A percentile compares a stretch with the other conserved stretches of the same genome.
phyloP scores from a whole-genome alignment of 768 basidiomycete genomes.

The Chlorophyllum brunneum region DNA sequence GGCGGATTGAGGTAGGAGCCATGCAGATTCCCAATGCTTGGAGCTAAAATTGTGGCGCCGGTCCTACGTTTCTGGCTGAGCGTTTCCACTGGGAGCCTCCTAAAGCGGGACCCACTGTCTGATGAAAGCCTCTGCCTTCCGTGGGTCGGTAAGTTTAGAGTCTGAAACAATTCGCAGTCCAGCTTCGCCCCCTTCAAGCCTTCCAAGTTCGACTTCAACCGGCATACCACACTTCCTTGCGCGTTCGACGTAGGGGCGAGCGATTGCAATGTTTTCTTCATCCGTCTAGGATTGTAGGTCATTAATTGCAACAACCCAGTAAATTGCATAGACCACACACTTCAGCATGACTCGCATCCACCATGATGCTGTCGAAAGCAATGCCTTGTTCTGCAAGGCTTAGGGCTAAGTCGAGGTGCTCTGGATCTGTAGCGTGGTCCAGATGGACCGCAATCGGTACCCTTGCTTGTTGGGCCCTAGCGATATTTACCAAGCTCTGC shows the following conservation, averaged over 20 bases:
- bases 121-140: slow-evolving; percentile 40
- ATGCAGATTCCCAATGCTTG: slow-evolving; percentile 46
- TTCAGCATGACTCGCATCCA: slow-evolving; percentile 46
- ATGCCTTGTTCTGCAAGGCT: slow-evolving; percentile 42
- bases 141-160: slow-evolving; percentile 42
- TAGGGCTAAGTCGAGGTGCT: slow-evolving; percentile 42
- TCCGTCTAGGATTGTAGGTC: slow-evolving; percentile 31
- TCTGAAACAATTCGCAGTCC: slow-evolving; percentile 43
- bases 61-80: slow-evolving; percentile 34
- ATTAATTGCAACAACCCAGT: not conserved
- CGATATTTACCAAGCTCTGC: not conserved
- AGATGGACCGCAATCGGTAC: slow-evolving; percentile 47
- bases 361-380: slow-evolving; percentile 47
- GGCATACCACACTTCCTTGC: slow-evolving; percentile 35
- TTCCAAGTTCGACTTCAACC: slow-evolving; percentile 45
- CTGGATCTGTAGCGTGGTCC: slow-evolving; percentile 43
- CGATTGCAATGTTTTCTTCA: slow-evolving; percentile 42
- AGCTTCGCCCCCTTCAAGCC: slow-evolving; percentile 47
- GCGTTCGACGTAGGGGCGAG: slow-evolving; percentile 41
- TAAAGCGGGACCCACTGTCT: slow-evolving; percentile 28
- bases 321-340: slow-evolving; percentile 17
- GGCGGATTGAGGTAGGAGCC: slow-evolving; percentile 42
- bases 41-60: slow-evolving; percentile 41
- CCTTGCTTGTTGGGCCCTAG: slow-evolving; percentile 40
- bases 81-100: too few relatives aligned